phyloP scores from a whole-genome alignment of 2,329 filamentous ascomycete genomes.

The Mollisiaceae sp. region DNA sequence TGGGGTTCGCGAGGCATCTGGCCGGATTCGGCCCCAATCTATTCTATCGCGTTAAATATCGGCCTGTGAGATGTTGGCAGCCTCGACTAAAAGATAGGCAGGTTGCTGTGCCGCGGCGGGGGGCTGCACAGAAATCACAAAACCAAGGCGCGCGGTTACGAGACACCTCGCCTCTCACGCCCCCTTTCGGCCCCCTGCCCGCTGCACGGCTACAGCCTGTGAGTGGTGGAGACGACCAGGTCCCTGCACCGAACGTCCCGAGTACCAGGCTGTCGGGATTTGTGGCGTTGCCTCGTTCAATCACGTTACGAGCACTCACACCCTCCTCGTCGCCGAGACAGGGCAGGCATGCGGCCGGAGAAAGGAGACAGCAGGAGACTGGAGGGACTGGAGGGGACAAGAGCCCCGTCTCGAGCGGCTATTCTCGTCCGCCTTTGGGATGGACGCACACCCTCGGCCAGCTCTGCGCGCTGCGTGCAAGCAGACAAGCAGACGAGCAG shows the following conservation, averaged over 20 bases:
- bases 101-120: conserved; percentile 22
- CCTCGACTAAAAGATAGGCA: not conserved
- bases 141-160: conserved; percentile 26
- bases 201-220: not conserved
- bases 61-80: not conserved
- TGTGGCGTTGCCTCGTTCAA: not conserved
- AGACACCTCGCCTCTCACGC: conserved; percentile 1
- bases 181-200: conserved; percentile 14
- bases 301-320: conserved; percentile 12
- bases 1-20: not conserved
- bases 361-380: not conserved
- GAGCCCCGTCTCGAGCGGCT: not conserved
- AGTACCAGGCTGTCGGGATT: conserved; percentile 6
- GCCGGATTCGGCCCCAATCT: conserved; percentile 5
- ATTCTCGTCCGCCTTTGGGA: not conserved
- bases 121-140: conserved; percentile 16
- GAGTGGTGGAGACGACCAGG: not conserved
- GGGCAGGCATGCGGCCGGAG: conserved; percentile 6
- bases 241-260: conserved; percentile 5
- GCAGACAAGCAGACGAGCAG: no score
- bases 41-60: conserved; percentile 9
- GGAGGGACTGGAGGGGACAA: not conserved
- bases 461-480: not conserved
- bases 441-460: not conserved
- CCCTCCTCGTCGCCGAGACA: not conserved